phyloP scores from a whole-genome alignment of 108 stramenopile genomes.

The Fragilaria crotonensis region DNA sequence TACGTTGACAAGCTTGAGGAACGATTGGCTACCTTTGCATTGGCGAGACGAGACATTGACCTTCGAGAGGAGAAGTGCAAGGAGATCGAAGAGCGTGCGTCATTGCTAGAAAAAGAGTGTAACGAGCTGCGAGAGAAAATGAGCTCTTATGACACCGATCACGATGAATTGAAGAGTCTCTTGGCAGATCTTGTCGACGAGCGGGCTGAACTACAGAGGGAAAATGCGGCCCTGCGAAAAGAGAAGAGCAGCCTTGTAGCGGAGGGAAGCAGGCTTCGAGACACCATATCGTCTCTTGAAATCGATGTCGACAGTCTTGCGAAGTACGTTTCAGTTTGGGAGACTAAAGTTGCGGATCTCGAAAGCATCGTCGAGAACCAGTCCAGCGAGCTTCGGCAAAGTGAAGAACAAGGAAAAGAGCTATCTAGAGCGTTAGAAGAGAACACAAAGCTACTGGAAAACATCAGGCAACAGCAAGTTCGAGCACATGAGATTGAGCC shows the following conservation, averaged over 20 bases:
- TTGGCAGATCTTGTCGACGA: slow-evolving; percentile 60
- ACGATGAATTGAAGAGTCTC: slow-evolving; percentile 50
- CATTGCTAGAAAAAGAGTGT: slow-evolving; percentile 21
- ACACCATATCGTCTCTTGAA: slow-evolving; percentile 13
- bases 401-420: background rate
- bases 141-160: slow-evolving; percentile 29
- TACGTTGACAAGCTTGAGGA: slow-evolving; percentile 77
- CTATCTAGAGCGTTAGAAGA: no score
- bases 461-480: no score
- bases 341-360: slow-evolving; percentile 2
- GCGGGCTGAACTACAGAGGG: slow-evolving; percentile 37
- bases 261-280: slow-evolving; percentile 30
- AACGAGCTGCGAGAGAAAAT: slow-evolving; percentile 26
- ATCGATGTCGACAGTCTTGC: slow-evolving; percentile 2
- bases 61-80: slow-evolving; percentile 56
- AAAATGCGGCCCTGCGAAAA: slow-evolving; percentile 36
- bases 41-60: slow-evolving; percentile 67
- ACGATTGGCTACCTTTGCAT: slow-evolving; percentile 61
- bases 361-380: background rate
- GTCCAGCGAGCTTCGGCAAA: background rate
- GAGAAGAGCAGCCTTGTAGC: slow-evolving; percentile 29
- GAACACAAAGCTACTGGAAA: no score
- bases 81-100: slow-evolving; percentile 33
- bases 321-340: slow-evolving; percentile 1
- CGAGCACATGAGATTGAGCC: no score